Evolutionary conservation across 495 filamentous ascomycete species (phyloP), one percentile per base, ranked within the genome.

Genomic region (Neurospora sp.): DNA sequence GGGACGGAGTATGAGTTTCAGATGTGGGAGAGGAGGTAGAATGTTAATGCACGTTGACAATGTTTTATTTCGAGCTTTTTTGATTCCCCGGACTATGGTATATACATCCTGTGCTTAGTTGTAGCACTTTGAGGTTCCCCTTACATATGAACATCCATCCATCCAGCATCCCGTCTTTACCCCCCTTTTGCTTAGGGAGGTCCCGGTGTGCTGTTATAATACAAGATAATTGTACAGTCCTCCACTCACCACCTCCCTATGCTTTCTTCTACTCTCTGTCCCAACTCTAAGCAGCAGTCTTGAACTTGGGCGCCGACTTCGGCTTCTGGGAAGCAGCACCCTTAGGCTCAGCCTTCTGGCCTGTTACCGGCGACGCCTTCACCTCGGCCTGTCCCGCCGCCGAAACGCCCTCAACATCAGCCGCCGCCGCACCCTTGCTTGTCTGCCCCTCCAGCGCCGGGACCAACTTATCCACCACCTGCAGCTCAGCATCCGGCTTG

Each of bases 1-100:
- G 89, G 85, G 28, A 87, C 87, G 36, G 77, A 77, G 78, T 92
- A 89, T 80, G 85, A 88, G 78, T 92, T 89, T 82, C 85, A 92
- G 82, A 86, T 90, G 84, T 90, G 89, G 86, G 86, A 86, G 83
- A 85, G 81, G 54, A 66, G 82, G 77, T 76, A 73, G 81, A 11
- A 39, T 10, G 38, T 39, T 9, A 39, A 39, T 11, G 38, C 38
- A 39, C 9, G 38, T 10, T 39, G 38, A 11, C 38, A 39, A 9
- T 11, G 38, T 39, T 39, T 11, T 39, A 11, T 39, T 39, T 39
- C 38, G 54, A 34, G 28, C 24, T 15, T 19, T 34, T 66, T 62
- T 34, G 15, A 66, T 66, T 66, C 54, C 28, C 54, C 28, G 19
- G 1, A 62, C 54, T 62, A 34, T 62, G 54, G 54, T 66, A 66